Conservation (phyloP, 805 yeast species). For the Myxozyma lipomycoides region DNA sequence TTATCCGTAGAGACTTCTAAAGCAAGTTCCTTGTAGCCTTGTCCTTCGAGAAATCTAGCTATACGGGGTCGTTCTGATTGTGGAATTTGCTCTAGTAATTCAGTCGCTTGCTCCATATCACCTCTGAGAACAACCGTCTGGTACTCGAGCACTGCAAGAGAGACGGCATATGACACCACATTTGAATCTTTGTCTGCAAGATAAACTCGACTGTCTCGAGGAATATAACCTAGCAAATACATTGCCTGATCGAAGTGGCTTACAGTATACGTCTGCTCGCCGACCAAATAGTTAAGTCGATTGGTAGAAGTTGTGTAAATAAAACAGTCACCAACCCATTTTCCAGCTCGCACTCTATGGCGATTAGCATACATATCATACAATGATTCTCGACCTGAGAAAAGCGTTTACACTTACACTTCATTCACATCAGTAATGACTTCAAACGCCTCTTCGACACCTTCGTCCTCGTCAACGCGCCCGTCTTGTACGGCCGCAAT, state of each 20-base stretch:
- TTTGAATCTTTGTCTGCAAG: slow-evolving; percentile 87
- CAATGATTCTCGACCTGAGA: not conserved
- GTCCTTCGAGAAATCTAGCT: slow-evolving; percentile 90
- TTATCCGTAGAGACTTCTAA: slow-evolving; percentile 74
- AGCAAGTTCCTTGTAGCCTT: slow-evolving; percentile 82
- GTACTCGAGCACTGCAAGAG: slow-evolving; percentile 84
- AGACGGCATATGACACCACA: slow-evolving; percentile 73
- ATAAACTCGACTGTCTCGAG: slow-evolving; percentile 85
- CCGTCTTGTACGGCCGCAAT: slow-evolving; percentile 58
- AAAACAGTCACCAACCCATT: slow-evolving; percentile 97
- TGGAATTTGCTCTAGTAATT: slow-evolving; percentile 53
- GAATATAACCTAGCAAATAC: slow-evolving; percentile 83
- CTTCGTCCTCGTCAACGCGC: slow-evolving; percentile 70
- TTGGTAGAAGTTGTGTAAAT: slow-evolving; percentile 82
- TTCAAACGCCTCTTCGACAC: slow-evolving; percentile 81
- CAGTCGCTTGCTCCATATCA: slow-evolving; percentile 78
- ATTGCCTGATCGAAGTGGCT: slow-evolving; percentile 87
- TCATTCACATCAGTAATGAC: slow-evolving; percentile 80
- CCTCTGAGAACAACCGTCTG: slow-evolving; percentile 95
- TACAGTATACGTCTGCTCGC: slow-evolving; percentile 86
- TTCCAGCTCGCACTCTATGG: slow-evolving; percentile 64
- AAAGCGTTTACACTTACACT: slow-evolving; percentile 33
- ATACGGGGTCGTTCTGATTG: slow-evolving; percentile 67
- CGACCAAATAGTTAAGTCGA: slow-evolving; percentile 90
- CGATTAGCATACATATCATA: not conserved